phyloP scores from a whole-genome alignment of 2,329 filamentous ascomycete species.

The Ascochyta lentis region DNA sequence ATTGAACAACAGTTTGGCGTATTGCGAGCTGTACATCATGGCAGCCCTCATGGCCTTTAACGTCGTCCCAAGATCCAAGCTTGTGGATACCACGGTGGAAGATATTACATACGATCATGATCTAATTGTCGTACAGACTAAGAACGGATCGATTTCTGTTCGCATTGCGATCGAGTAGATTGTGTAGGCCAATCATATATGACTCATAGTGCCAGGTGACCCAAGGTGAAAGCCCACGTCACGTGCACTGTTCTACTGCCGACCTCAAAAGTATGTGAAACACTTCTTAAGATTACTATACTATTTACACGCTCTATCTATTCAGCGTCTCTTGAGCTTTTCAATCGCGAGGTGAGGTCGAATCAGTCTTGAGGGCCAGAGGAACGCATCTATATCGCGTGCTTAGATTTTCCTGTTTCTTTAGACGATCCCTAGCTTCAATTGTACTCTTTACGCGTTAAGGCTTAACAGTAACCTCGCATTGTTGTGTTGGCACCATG shows the following conservation, averaged over 20 bases:
- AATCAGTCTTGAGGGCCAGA: neutral
- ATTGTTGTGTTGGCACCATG: neutral
- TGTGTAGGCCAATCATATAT: neutral
- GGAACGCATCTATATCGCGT: neutral
- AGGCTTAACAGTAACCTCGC: neutral
- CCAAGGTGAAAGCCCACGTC: neutral
- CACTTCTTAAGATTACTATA: neutral
- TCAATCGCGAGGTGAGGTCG: neutral
- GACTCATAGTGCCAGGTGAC: neutral
- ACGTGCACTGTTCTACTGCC: neutral
- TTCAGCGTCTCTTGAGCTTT: too few species aligned
- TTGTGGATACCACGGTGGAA: constrained; percentile 33
- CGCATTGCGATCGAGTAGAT: constrained; percentile 31
- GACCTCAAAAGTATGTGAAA: neutral
- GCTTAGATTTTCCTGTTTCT: neutral
- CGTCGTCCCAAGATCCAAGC: constrained; percentile 30
- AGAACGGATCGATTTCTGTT: constrained; percentile 34
- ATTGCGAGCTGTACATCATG: constrained; percentile 37
- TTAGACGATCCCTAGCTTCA: too few species aligned
- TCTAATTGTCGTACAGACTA: constrained; percentile 34
- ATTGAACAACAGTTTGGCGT: constrained; percentile 23
- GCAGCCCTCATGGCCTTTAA: constrained; percentile 29
- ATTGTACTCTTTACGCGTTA: neutral
- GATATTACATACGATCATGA: constrained; percentile 37
- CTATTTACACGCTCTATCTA: too few species aligned